Conservation (phyloP, 225 moss, liverwort and hornwort genomes). For the Sphagnum tenellum region DNA sequence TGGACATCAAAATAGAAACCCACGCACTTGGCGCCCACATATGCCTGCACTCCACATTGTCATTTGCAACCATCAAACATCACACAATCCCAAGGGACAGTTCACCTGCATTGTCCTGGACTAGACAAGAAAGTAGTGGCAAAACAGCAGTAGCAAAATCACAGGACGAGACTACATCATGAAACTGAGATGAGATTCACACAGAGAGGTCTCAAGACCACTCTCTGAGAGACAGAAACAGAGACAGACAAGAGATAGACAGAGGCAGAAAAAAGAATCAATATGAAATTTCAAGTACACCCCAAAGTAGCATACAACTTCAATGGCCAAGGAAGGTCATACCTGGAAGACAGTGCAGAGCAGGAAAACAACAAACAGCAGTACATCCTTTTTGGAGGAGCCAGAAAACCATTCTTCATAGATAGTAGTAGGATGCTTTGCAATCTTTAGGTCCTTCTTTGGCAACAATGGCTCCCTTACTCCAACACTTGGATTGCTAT, state of each 20-base stretch:
- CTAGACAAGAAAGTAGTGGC: too few species aligned
- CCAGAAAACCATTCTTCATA: conserved; percentile 89
- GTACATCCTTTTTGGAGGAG: conserved; percentile 76
- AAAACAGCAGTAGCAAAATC: too few species aligned
- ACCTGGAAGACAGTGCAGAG: conserved; percentile 83
- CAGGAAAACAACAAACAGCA: conserved; percentile 73
- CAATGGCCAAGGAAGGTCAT: conserved; percentile 9
- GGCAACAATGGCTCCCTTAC: conserved; percentile 58
- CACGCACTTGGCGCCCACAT: conserved; percentile 92
- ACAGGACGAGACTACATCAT: too few species aligned
- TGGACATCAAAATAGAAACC: conserved; percentile 70
- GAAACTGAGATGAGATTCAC: too few species aligned
- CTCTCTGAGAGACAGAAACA: too few species aligned
- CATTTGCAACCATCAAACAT: too few species aligned
- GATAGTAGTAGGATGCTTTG: conserved; percentile 5
- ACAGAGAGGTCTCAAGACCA: too few species aligned
- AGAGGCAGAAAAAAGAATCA: too few species aligned
- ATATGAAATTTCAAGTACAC: too few species aligned
- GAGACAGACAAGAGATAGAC: too few species aligned
- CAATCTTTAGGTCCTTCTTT: conserved; percentile 33
- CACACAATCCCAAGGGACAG: too few species aligned
- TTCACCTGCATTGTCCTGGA: too few species aligned
- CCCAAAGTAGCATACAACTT: conserved; percentile 36
- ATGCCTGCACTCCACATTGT: conserved; percentile 37
- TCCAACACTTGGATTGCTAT: conserved; percentile 30